Evolutionary conservation across 176 grass and related monocot genomes (phyloP), one percentile per base, ranked within the genome.

Genomic region (Triticum dicoccoides): DNA sequence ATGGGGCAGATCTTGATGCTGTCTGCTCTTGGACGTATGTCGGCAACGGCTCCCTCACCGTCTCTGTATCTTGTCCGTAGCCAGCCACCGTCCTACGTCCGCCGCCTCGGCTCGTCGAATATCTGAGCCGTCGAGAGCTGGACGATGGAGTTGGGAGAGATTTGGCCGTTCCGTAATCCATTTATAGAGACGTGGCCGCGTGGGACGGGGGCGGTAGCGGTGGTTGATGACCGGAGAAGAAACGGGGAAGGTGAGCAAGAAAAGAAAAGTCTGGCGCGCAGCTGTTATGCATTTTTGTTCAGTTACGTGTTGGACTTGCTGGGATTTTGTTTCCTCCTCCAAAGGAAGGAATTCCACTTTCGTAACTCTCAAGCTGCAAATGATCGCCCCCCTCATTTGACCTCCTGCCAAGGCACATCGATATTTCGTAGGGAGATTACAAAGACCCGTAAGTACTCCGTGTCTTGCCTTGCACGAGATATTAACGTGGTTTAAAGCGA

Each of bases 251-350:
- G 12, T 0, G 80, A 69, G 47, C 76, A 91, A 82, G 81, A 10
- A 87, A 91, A 91, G 85, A 87, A 87, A 91, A 5, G 81, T 81
- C 77, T 76, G 69, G 3, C 76, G 0, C 18, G 42, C 64, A 87
- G 84, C 66, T 79, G 80, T 87, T 87, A 56, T 33, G 69, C 59
- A 25, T 30, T 76, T 17, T 75, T 25, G 17, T 0, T 73, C 25
- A 9, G 33, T 47, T 70, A 69, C 89, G 69, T 91, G 86, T 3
- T 52, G 76, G 33, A 33, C 30, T 58, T n/a, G 41, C 47, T 3
- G 2, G 9, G 41, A 33, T 81, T 81, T 89, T 68, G 2, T 58
- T 58, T 73, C 67, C 42, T 66, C 2, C 23, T 20, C 47, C 9
- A 5, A 33, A 35, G 69, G 3, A 33, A 35, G 77, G 9, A 9